These are phyloP conservation scores for Rauvolfia tetraphylla DNA, from an alignment of 257 asterid genomes.

Conservation along the genomic window DNA sequence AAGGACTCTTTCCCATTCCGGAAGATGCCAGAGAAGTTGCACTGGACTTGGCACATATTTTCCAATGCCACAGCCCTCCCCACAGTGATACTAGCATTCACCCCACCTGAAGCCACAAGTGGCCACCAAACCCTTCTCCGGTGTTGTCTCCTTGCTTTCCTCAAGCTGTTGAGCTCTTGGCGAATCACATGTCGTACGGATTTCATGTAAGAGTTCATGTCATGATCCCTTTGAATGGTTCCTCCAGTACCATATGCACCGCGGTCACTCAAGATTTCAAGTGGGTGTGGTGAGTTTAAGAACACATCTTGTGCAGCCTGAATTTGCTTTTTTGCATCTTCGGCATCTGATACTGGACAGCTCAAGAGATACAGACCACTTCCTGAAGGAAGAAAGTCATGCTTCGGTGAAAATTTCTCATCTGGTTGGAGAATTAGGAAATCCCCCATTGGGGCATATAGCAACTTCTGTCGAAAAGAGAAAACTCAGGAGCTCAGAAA, in stretches of 20 bases:
- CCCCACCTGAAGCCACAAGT: constrained; percentile 40
- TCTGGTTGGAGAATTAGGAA: constrained; percentile 90
- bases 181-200: constrained; percentile 61
- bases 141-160: constrained; percentile 52
- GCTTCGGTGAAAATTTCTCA: constrained; percentile 75
- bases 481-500: neutral
- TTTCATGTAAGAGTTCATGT: constrained; percentile 66
- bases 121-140: constrained; percentile 71
- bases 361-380: constrained; percentile 71
- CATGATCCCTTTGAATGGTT: constrained; percentile 84
- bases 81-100: constrained; percentile 34
- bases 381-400: constrained; percentile 84
- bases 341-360: constrained; percentile 34
- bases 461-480: constrained; percentile 51
- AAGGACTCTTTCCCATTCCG: constrained; percentile 61
- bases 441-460: constrained; percentile 85
- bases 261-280: constrained; percentile 82
- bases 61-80: constrained; percentile 31
- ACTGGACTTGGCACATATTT: constrained; percentile 35
- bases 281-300: constrained; percentile 88
- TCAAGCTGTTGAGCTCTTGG: constrained; percentile 55
- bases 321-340: constrained; percentile 55
- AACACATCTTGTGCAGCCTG: constrained; percentile 59
- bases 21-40: constrained; percentile 53
- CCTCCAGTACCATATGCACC: constrained; percentile 87